Conservation (phyloP, 805 yeast genomes). For the Candida ovalis region DNA sequence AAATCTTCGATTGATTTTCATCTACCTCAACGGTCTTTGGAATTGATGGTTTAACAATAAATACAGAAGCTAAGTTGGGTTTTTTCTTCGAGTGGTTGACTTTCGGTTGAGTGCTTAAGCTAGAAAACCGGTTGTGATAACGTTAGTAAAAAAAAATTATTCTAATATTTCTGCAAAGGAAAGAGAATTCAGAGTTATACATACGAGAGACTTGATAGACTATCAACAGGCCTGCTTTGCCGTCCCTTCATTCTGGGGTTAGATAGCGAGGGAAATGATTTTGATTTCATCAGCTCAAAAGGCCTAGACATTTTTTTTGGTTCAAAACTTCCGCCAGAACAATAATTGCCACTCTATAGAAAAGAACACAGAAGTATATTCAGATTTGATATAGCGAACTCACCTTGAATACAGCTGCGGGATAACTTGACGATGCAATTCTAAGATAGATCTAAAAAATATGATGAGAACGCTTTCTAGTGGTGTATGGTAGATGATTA, state of each 20-base stretch:
- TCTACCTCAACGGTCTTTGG: not conserved
- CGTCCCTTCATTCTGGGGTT: slow-evolving; percentile 11
- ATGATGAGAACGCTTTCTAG: no score
- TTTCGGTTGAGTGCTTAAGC: not conserved
- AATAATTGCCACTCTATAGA: no score
- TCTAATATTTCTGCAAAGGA: not conserved
- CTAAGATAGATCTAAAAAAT: no score
- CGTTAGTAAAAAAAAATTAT: not conserved
- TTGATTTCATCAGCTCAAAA: slow-evolving; percentile 2
- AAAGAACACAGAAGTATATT: no score
- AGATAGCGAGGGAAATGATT: slow-evolving; percentile 12
- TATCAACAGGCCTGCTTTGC: slow-evolving; percentile 15
- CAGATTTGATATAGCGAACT: no score
- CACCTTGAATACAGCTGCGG: no score
- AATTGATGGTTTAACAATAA: not conserved
- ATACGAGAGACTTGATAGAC: slow-evolving; percentile 2
- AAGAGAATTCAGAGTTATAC: not conserved
- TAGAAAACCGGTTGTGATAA: not conserved
- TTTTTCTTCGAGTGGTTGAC: not conserved
- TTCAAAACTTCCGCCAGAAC: not conserved
- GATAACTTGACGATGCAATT: no score
- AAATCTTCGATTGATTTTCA: not conserved
- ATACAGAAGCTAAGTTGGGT: not conserved
- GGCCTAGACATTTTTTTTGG: not conserved
- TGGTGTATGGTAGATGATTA: not conserved